Percentiles rank a stretch among this genome's conserved stretches.
phyloP scores from a whole-genome alignment of 495 filamentous ascomycete genomes.

The Poronia punctata region DNA sequence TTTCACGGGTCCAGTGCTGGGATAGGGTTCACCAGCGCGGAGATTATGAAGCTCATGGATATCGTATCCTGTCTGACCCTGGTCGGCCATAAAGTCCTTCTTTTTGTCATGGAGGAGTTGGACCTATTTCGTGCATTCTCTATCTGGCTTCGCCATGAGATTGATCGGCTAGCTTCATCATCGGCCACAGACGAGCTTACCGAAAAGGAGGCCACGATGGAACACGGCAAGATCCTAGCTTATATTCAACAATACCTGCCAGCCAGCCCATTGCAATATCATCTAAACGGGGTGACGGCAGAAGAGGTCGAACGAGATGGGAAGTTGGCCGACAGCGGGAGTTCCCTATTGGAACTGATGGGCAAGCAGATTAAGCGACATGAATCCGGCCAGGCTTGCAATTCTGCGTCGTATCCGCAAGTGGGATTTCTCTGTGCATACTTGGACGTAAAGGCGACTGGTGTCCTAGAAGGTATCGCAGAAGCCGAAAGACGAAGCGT shows the following conservation, averaged over 20 bases:
- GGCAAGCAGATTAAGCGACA: constrained; percentile 40
- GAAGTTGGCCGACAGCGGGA: constrained; percentile 27
- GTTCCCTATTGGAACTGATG: constrained; percentile 37
- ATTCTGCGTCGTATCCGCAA: constrained; percentile 32
- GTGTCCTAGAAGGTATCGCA: constrained; percentile 45
- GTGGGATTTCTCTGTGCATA: constrained; percentile 41
- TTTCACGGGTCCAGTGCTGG: constrained; percentile 64
- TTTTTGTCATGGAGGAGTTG: constrained; percentile 67
- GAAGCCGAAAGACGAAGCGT: constrained; percentile 49
- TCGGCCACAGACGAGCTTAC: constrained; percentile 42
- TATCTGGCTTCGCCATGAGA: constrained; percentile 77
- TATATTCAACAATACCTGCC: constrained; percentile 48
- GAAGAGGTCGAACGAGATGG: constrained; percentile 24
- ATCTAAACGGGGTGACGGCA: constrained; percentile 30
- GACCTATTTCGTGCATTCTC: constrained; percentile 73
- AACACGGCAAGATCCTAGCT: constrained; percentile 43
- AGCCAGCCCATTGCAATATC: constrained; percentile 36
- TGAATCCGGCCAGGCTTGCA: constrained; percentile 28
- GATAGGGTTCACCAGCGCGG: constrained; percentile 53
- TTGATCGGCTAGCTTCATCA: constrained; percentile 53
- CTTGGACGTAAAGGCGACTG: constrained; percentile 30
- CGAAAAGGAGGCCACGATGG: constrained; percentile 50
- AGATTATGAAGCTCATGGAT: constrained; percentile 52
- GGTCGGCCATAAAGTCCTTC: constrained; percentile 65
- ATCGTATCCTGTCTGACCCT: constrained; percentile 70